Conservation (phyloP, 306 rosid genomes). For the Quillaja saponaria region DNA sequence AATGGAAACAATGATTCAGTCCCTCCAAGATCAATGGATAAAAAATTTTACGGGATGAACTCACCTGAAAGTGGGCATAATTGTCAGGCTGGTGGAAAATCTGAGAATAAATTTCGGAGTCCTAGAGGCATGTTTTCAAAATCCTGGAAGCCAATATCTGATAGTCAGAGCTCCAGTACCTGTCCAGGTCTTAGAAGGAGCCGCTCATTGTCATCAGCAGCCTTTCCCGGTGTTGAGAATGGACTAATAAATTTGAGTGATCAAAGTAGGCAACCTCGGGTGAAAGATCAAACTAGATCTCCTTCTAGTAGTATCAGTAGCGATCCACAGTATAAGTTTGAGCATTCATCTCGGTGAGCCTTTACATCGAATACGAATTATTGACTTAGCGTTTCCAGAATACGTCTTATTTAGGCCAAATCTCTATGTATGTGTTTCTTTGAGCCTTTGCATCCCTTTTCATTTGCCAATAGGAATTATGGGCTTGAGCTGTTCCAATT, state of each 20-base stretch:
- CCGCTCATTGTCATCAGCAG: conserved; percentile 80
- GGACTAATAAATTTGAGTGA: conserved; percentile 28
- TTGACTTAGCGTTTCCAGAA: too few relatives aligned
- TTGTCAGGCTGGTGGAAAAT: conserved; percentile 36
- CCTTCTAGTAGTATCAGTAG: conserved; percentile 61
- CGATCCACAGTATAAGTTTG: conserved; percentile 51
- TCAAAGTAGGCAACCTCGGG: conserved; percentile 22
- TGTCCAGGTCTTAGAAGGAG: conserved; percentile 77
- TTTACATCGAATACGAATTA: background rate
- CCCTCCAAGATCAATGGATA: conserved; percentile 50
- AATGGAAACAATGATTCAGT: conserved; percentile 47
- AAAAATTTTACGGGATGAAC: conserved; percentile 55
- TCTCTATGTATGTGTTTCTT: too few relatives aligned
- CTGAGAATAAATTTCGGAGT: conserved; percentile 47
- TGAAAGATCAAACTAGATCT: conserved; percentile 62
- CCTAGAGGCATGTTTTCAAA: conserved; percentile 52
- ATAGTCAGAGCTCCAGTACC: conserved; percentile 46
- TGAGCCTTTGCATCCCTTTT: too few relatives aligned
- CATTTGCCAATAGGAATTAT: too few relatives aligned
- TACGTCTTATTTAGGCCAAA: too few relatives aligned
- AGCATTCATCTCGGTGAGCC: conserved; percentile 72
- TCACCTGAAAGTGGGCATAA: conserved; percentile 46
- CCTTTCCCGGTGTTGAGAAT: conserved; percentile 47
- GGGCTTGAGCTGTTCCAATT: too few relatives aligned
- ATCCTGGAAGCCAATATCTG: conserved; percentile 55